Base-by-base conservation (phyloP, 306 rosid genomes). In the Gastrolobium villosum region DNA sequence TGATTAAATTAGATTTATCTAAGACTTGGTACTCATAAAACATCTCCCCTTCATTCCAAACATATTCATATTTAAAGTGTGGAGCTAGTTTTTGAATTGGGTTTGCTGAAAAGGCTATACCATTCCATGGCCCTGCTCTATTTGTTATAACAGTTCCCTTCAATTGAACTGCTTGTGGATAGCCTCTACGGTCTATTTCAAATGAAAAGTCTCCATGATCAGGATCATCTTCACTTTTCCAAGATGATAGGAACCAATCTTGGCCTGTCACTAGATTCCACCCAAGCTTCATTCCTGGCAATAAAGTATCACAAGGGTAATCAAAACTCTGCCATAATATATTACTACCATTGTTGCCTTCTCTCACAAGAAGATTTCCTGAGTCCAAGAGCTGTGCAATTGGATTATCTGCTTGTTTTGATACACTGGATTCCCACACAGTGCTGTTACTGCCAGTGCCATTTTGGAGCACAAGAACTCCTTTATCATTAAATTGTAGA, bases 321-420 rank as follows among this genome's bases (percentile, higher is more conserved):
- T 81, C 85, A 39, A 81, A 75, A 59, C 81, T 74, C 65, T 81
- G 77, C 85, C 81, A 75, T 2, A 68, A 40, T 6, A 26, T 7
- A 9, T 7, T 31, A 3, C 63, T 30, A 41, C 15, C 11, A 20
- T 34, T 62, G 6, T 37, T 66, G 3, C 56, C 57, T 9, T 81
- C 70, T 34, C 40, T 83, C 78, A 79, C 39, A 2, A 83, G 78
- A 36, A 83, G 60, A 28, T 83, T 83, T 74, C 87, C 84, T 3
- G 81, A 11, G n/a, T 83, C 78, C 13, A 83, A 44, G 1, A 83
- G 78, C 41, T 79, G 81, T 13, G 57, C 74, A 59, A 62, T 4
- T 5, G 79, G 86, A 0, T 82, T 77, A 28, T n/a, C 39, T 44
- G 75, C 44, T 37, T 8, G 30, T 43, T 20, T 56, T 15, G 75